Percentiles rank a stretch among this genome's conserved stretches.
Conservation (phyloP, 2,329 filamentous ascomycete genomes). For the Raffaelea ambrosiae region DNA sequence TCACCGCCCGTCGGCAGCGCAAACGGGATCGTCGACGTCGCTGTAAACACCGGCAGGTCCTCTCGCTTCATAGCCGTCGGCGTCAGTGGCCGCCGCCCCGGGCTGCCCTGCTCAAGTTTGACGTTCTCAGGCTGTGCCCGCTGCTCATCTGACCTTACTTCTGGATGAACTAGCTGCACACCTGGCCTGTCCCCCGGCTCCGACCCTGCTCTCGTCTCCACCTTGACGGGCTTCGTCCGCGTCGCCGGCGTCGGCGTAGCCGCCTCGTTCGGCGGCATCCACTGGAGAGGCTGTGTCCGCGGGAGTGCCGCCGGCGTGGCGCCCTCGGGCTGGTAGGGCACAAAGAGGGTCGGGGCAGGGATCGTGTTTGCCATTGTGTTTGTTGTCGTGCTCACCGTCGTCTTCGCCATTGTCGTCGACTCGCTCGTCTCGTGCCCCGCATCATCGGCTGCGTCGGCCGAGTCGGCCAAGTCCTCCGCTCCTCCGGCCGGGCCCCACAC, state of each 20-base stretch:
- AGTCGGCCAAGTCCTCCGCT: background rate
- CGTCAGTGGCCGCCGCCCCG: slow-evolving; percentile 18
- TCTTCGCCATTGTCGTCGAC: too few species aligned
- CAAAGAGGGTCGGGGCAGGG: slow-evolving; percentile 37
- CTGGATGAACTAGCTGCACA: too few species aligned
- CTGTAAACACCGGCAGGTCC: slow-evolving; percentile 28
- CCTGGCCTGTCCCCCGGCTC: too few species aligned
- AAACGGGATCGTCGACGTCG: slow-evolving; percentile 41
- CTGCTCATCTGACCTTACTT: too few species aligned
- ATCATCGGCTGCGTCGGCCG: slow-evolving; percentile 12
- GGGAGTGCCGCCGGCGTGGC: slow-evolving; percentile 29
- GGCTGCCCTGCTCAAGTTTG: slow-evolving; percentile 8
- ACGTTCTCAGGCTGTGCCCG: too few species aligned
- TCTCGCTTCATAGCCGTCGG: slow-evolving; percentile 27
- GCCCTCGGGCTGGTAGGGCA: slow-evolving; percentile 49
- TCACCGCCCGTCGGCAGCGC: slow-evolving; percentile 15
- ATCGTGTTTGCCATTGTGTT: too few species aligned
- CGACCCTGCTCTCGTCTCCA: too few species aligned
- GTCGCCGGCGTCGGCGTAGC: slow-evolving; percentile 1
- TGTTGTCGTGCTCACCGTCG: too few species aligned
- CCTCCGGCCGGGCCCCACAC: slow-evolving; percentile 10
- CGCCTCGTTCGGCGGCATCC: slow-evolving; percentile 39
- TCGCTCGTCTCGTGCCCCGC: too few species aligned
- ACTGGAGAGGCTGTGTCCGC: slow-evolving; percentile 32
- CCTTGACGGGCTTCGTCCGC: too few species aligned